Base-by-base conservation (phyloP, 352 stramenopile genomes). In the Pythium aristosporum region DNA sequence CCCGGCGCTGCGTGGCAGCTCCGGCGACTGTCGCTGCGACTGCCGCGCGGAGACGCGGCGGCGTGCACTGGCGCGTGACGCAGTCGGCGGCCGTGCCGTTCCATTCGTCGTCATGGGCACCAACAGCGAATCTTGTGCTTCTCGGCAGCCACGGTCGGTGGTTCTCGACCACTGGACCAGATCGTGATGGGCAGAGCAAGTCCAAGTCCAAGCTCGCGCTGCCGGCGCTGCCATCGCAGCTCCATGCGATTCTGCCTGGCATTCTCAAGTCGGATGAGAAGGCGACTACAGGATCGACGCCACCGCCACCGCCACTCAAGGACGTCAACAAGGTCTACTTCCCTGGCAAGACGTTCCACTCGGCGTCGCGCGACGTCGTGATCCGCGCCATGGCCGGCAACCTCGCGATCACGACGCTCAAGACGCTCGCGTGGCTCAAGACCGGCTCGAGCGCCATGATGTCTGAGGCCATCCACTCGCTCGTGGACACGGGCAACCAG, bases 401-500 rank as follows among this genome's bases (percentile, higher is more conserved):
- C 68, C 83, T 96, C 32, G 73, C 98, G 21, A 99, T 99, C 65
- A 98, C 90, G 43, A 37, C 76, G 13, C 76, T 93, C 20, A 99
- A 99, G 79, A 81, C 94, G 25, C 72, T 83, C 42, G 94, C 89
- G 46, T 98, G 83, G 69, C 63, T 97, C 61, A 96, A 96, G 58
- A 98, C 89, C 6, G 96, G 96, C 46, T 98, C 89, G 16, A 98
- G 85, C 54, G 94, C 94, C 25, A 99, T 99, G 96, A 75, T 99
- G 36, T 97, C 94, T 12, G 97, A 99, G 75, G 94, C 97, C 30
- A 96, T 99, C 49, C 97, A 99, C 76, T 98, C 89, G 28, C 85
- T 98, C 21, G 96, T 98, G 0, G 97, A 99, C 78, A 98, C 92
- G 50, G 96, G 90, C 25, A 99, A 99, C 76, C 97, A 99, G 69